Conservation (phyloP, 1,284 basidiomycete species). For the Caloboletus inedulis region DNA sequence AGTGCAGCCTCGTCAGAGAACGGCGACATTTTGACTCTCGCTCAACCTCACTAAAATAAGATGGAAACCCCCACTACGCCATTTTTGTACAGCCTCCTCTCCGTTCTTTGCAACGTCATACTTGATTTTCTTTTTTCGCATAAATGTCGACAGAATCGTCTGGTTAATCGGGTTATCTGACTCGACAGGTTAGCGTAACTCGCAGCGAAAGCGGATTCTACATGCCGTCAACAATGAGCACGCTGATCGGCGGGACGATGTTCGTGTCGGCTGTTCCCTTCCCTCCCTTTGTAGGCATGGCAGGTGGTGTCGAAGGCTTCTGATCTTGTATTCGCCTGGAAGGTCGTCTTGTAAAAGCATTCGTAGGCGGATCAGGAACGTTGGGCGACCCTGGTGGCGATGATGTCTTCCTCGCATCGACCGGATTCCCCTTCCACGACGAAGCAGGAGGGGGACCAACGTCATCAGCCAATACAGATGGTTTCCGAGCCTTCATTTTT, state of each 20-base stretch:
- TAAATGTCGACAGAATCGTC: conserved; percentile 92
- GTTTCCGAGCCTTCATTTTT: conserved; percentile 29
- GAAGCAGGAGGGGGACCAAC: conserved; percentile 8
- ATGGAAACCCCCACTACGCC: conserved; percentile 92
- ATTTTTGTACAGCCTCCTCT: conserved; percentile 93
- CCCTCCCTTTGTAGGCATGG: conserved; percentile 20
- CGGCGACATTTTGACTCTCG: neutral
- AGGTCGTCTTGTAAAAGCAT: conserved; percentile 25
- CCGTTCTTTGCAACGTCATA: conserved; percentile 96
- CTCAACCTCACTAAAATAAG: conserved; percentile 76
- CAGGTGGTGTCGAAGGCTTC: conserved; percentile 26
- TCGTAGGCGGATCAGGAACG: conserved; percentile 27
- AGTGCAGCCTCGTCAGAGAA: conserved; percentile 34
- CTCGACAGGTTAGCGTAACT: conserved; percentile 13
- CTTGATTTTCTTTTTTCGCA: conserved; percentile 95
- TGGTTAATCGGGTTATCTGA: conserved; percentile 99
- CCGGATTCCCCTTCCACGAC: conserved; percentile 30
- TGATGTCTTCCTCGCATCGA: conserved; percentile 33
- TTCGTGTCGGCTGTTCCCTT: conserved; percentile 42
- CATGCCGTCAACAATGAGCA: conserved; percentile 92
- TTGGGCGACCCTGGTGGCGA: conserved; percentile 37
- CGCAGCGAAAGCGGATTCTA: conserved; percentile 19
- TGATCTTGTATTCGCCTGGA: conserved; percentile 29
- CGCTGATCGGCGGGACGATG: conserved; percentile 91
- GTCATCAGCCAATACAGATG: conserved; percentile 33